A percentile compares a stretch with the other conserved stretches of the same genome.
Evolutionary conservation across 345 rosid species (phyloP).

Genomic region (Murraya paniculata): DNA sequence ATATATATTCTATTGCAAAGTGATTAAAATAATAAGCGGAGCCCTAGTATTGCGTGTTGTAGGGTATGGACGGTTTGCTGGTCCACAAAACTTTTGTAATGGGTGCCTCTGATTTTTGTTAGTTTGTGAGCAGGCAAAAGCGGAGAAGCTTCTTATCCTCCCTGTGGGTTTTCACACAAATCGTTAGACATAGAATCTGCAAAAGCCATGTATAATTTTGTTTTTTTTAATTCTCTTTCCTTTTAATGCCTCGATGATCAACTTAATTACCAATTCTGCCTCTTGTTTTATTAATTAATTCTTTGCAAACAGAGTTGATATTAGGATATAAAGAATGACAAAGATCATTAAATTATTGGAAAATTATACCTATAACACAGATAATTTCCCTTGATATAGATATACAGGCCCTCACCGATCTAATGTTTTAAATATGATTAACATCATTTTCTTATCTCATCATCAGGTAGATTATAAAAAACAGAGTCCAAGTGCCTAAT

Average conservation of each 20-base stretch:
- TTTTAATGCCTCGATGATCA: neutral
- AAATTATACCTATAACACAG: too few relatives aligned
- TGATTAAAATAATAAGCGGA: slow-evolving; percentile 5
- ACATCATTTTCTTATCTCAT: too few relatives aligned
- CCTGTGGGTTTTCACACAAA: slow-evolving; percentile 45
- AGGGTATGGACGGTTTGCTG: slow-evolving; percentile 35
- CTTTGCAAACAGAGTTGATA: neutral
- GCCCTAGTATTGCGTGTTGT: slow-evolving; percentile 35
- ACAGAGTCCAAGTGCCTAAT: too few relatives aligned
- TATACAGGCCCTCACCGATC: too few relatives aligned
- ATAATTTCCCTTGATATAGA: too few relatives aligned
- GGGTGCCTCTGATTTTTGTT: slow-evolving; percentile 31
- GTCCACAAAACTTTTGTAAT: slow-evolving; percentile 29
- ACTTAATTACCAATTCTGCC: slow-evolving; percentile 15
- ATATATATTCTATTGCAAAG: neutral
- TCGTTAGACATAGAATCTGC: slow-evolving; percentile 45
- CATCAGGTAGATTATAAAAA: too few relatives aligned
- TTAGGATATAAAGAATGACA: slow-evolving; percentile 16
- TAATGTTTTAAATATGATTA: too few relatives aligned
- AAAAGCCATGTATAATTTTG: slow-evolving; percentile 21
- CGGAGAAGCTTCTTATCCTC: slow-evolving; percentile 56
- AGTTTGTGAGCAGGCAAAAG: slow-evolving; percentile 51
- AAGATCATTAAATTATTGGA: neutral
- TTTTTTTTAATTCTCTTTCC: neutral
- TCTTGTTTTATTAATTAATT: neutral